Conservation (phyloP, 306 rosid species). For the Lathyrus oleraceus region DNA sequence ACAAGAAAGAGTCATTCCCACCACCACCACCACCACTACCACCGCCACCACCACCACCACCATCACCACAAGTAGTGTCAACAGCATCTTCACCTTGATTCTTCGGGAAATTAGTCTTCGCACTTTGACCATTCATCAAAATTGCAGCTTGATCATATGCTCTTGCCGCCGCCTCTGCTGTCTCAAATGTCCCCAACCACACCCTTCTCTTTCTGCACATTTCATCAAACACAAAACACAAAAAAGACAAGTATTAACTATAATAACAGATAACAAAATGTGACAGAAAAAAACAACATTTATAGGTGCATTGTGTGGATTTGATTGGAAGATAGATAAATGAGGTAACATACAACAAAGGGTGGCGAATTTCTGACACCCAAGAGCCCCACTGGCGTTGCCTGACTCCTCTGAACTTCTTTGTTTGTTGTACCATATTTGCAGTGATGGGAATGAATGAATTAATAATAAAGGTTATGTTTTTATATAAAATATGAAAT, state of each 20-base stretch:
- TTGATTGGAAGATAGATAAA: neutral
- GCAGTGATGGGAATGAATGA: conserved; percentile 10
- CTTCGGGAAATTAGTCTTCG: conserved; percentile 81
- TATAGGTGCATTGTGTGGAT: conserved; percentile 17
- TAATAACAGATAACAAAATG: neutral
- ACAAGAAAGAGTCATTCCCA: conserved; percentile 42
- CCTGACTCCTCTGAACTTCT: conserved; percentile 99
- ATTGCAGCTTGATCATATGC: conserved; percentile 98
- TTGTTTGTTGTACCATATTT: conserved; percentile 75
- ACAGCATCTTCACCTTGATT: conserved; percentile 28
- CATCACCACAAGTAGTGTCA: neutral
- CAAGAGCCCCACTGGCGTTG: conserved; percentile 99
- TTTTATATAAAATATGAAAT: neutral
- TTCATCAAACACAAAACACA: neutral
- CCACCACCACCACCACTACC: neutral
- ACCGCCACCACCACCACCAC: neutral
- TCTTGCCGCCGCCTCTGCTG: conserved; percentile 96
- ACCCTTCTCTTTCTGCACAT: conserved; percentile 82
- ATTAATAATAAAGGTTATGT: conserved; percentile 5
- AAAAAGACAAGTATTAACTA: neutral
- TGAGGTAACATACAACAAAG: conserved; percentile 58
- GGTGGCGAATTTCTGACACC: conserved; percentile 99
- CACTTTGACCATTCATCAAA: conserved; percentile 89
- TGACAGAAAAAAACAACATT: neutral
- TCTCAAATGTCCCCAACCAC: conserved; percentile 97